phyloP scores from a whole-genome alignment of 345 rosid genomes.

The Melaleuca quinquenervia region DNA sequence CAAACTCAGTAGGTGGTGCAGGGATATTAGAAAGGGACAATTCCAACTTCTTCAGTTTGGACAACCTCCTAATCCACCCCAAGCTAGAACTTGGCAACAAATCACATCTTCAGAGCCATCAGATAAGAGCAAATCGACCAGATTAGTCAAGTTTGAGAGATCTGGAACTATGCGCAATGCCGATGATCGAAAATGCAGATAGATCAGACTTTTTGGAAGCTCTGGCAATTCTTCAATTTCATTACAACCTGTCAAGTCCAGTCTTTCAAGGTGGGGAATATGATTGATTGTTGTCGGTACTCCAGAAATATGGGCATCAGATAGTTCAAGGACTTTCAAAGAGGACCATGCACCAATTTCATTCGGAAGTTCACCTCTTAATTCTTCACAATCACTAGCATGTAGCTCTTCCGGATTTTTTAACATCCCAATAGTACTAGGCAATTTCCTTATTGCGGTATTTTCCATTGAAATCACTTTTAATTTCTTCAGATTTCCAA shows the following conservation, averaged over 20 bases:
- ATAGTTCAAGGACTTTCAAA: background rate
- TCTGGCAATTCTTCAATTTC: background rate
- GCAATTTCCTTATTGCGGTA: background rate
- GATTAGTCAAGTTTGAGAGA: background rate
- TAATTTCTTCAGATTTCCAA: background rate
- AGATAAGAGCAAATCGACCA: background rate
- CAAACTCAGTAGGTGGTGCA: background rate
- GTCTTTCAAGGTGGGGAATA: background rate
- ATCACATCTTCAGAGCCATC: background rate
- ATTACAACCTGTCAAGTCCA: background rate
- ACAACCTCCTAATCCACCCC: background rate
- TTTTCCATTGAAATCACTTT: background rate
- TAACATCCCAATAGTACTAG: background rate
- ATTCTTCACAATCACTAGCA: background rate
- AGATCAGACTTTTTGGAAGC: background rate
- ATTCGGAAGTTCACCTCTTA: background rate
- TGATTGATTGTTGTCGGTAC: background rate
- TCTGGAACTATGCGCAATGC: background rate
- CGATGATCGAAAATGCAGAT: background rate
- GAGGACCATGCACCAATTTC: background rate
- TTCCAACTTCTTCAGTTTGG: background rate
- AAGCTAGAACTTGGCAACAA: background rate
- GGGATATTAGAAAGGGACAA: background rate
- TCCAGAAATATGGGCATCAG: background rate
- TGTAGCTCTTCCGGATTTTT: background rate